phyloP scores from a whole-genome alignment of 1,284 basidiomycete genomes.

The Athelia sp. region DNA sequence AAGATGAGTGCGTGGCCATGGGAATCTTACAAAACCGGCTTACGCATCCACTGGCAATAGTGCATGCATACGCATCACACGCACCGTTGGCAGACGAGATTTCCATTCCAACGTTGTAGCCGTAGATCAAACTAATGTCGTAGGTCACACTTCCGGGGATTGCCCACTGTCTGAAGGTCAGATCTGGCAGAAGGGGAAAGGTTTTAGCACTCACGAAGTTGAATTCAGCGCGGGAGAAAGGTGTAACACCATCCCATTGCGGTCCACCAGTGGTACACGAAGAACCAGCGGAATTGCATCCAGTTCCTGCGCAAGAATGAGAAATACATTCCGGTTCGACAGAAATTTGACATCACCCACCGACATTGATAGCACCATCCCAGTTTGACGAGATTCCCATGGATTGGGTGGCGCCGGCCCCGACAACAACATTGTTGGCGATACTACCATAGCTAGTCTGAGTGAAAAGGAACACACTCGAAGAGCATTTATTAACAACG shows the following conservation, averaged over 20 bases:
- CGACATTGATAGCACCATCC: slow-evolving; percentile 27
- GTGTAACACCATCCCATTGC: slow-evolving; percentile 24
- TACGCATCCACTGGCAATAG: slow-evolving; percentile 14
- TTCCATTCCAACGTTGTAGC: slow-evolving; percentile 32
- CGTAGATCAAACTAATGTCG: slow-evolving; percentile 31
- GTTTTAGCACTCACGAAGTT: slow-evolving; percentile 12
- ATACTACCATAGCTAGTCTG: slow-evolving; percentile 23
- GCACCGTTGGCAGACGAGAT: slow-evolving; percentile 22
- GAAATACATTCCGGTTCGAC: no score
- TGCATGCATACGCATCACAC: slow-evolving; percentile 26
- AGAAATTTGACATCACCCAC: slow-evolving; percentile 7
- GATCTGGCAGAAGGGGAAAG: no score
- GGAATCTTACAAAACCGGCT: slow-evolving; percentile 2
- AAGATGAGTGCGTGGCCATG: background rate
- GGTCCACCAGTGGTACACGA: slow-evolving; percentile 26
- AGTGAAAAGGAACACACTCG: slow-evolving; percentile 24
- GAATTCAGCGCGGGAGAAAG: slow-evolving; percentile 25
- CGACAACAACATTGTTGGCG: slow-evolving; percentile 19
- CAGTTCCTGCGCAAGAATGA: slow-evolving; percentile 11
- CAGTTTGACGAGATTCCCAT: slow-evolving; percentile 26
- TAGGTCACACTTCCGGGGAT: slow-evolving; percentile 26
- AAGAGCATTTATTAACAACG: slow-evolving; percentile 21
- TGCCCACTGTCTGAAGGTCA: slow-evolving; percentile 16
- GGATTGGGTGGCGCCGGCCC: slow-evolving; percentile 16
- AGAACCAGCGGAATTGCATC: slow-evolving; percentile 16